Evolutionary conservation across 257 asterid genomes (phyloP), one percentile per base, ranked within the genome.

Genomic region (Lycium ferocissimum): DNA sequence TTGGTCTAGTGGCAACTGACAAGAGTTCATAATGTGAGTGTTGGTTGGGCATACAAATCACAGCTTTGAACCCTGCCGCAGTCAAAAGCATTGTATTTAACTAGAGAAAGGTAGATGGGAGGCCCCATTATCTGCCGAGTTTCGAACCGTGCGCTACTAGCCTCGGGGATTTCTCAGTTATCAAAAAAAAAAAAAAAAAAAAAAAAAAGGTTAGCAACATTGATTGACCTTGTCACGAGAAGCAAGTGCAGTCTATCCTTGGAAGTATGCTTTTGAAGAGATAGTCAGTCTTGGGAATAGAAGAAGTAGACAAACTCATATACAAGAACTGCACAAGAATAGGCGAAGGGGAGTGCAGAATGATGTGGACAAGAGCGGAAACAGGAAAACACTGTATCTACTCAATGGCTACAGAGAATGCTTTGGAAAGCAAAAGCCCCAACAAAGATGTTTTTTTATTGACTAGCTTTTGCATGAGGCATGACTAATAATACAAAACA

Each of bases 351-450:
- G 79, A 70, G 35, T 33, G 80, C 35, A 45, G 58, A 45, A 45
- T 72, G 80, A 72, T 5, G 38, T 72, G 38, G 80, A 72, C 80
- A 72, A 6, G n/a, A 45, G 80, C 38, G 33, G 80, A 43, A n/a
- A 72, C 38, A 10, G 14, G 49, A 67, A 35, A 35, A 35, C 14
- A 14, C 20, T 35, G 49, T 13, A 35, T 67, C 75, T 67, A 67
- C 75, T 35, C 75, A 67, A n/a, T 3, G 20, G 47, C 6, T 67
- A 35, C 2, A 0, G 75, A 35, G 47, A 67, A 35, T 67, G 47
- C 12, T 38, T 67, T 0, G 49, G 75, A 35, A 47, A 67, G 22
- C 75, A 43, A 35, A 35, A 33, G 10, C 20, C 47, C 22, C 37
- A 14, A 40, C n/a, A 4, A 38, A 33, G 22, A 14, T 66, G 20